A percentile compares a stretch with the other conserved stretches of the same genome.
Evolutionary conservation across 2,329 filamentous ascomycete species (phyloP).

Genomic region (Stylonectria norvegica): DNA sequence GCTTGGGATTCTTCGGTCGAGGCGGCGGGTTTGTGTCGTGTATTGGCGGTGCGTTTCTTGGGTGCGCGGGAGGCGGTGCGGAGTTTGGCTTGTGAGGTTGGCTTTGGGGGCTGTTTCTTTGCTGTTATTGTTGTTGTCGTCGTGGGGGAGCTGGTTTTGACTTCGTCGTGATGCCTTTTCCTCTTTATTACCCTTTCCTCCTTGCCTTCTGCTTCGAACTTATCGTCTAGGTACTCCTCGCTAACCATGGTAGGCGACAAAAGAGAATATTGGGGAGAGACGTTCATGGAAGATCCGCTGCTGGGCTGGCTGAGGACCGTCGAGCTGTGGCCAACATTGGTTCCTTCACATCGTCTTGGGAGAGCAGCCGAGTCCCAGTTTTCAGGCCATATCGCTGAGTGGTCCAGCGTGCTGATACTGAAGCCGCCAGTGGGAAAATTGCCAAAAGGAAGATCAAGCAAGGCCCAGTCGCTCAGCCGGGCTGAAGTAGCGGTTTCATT

Average conservation of each 20-base stretch:
- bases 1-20: conserved; percentile 25
- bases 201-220: too few species aligned
- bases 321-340: conserved; percentile 10
- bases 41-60: conserved; percentile 21
- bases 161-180: too few species aligned
- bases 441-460: conserved; percentile 22
- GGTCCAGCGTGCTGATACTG: conserved; percentile 15
- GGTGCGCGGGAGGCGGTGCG: conserved; percentile 25
- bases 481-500: conserved; percentile 25
- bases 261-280: too few species aligned
- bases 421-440: conserved; percentile 20
- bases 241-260: too few species aligned
- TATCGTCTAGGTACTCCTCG: too few species aligned
- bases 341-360: conserved; percentile 21
- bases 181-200: too few species aligned
- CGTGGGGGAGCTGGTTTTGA: too few species aligned
- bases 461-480: conserved; percentile 21
- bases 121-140: too few species aligned
- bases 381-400: conserved; percentile 16
- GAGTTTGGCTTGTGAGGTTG: conserved; percentile 20
- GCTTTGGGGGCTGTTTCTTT: too few species aligned
- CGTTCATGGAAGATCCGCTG: too few species aligned
- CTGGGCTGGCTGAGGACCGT: conserved; percentile 15
- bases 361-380: conserved; percentile 17
- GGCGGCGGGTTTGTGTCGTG: conserved; percentile 21